phyloP scores from a whole-genome alignment of 805 yeast genomes.

The Ogataea ramenticola region DNA sequence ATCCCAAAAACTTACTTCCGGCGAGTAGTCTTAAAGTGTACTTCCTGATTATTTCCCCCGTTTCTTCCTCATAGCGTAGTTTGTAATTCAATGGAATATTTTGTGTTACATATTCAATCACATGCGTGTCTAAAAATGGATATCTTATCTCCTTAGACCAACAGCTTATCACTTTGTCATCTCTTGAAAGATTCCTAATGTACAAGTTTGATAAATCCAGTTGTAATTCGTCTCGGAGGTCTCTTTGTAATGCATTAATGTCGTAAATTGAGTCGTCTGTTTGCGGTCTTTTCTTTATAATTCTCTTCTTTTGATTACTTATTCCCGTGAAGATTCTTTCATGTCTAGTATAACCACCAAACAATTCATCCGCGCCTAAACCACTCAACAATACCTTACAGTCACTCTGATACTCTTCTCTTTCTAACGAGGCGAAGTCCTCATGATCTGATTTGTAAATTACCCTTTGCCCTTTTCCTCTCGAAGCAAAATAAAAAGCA shows the following conservation, averaged over 20 bases:
- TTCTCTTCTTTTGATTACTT: conserved; percentile 16
- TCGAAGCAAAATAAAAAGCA: conserved; percentile 89
- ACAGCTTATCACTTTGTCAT: conserved; percentile 76
- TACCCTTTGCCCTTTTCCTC: conserved; percentile 37
- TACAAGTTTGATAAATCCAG: conserved; percentile 70
- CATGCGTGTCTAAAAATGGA: conserved; percentile 67
- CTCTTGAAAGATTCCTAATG: conserved; percentile 79
- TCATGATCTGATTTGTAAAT: conserved; percentile 6
- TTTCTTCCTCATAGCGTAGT: conserved; percentile 27
- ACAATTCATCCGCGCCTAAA: conserved; percentile 93
- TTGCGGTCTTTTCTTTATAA: conserved; percentile 13
- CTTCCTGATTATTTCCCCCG: conserved; percentile 37
- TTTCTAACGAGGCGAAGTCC: conserved; percentile 8
- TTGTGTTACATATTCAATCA: conserved; percentile 43
- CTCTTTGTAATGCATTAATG: conserved; percentile 20
- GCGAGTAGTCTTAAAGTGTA: conserved; percentile 61
- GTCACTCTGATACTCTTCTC: conserved; percentile 35
- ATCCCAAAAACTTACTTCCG: conserved; percentile 4
- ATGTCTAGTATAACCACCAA: conserved; percentile 93
- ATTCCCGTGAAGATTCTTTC: conserved; percentile 38
- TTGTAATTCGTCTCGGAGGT: conserved; percentile 52
- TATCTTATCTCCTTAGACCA: conserved; percentile 91
- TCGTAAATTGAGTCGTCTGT: conserved; percentile 11
- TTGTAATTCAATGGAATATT: conserved; percentile 43
- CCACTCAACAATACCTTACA: conserved; percentile 82